Evolutionary conservation across 805 yeast species (phyloP).

Genomic region (Wickerhamomyces subpelliculosus): DNA sequence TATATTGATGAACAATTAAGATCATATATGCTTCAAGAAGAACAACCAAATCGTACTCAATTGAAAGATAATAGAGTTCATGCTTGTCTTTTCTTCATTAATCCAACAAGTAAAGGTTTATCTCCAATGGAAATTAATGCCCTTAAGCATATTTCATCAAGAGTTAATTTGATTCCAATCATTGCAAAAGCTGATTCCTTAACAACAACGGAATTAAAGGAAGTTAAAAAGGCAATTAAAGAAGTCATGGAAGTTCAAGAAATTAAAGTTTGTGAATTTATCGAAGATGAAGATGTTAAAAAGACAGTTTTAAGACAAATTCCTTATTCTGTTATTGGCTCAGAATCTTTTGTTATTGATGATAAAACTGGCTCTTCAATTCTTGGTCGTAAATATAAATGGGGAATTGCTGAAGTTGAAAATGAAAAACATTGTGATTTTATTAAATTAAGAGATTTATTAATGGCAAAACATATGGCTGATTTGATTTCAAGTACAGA

Average conservation of each 20-base stretch:
- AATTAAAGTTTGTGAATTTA: slow-evolving; percentile 52
- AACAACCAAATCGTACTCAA: slow-evolving; percentile 55
- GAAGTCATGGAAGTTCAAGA: slow-evolving; percentile 43
- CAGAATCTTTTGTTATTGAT: slow-evolving; percentile 42
- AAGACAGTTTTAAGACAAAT: slow-evolving; percentile 31
- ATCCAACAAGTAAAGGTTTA: slow-evolving; percentile 58
- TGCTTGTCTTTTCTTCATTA: slow-evolving; percentile 76
- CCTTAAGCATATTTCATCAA: slow-evolving; percentile 60
- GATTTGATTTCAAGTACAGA: slow-evolving; percentile 77
- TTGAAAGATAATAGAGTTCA: slow-evolving; percentile 67
- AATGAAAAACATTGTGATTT: slow-evolving; percentile 77
- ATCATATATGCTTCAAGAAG: slow-evolving; percentile 63
- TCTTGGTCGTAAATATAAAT: slow-evolving; percentile 69
- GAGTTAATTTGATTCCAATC: slow-evolving; percentile 79
- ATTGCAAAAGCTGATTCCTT: slow-evolving; percentile 76
- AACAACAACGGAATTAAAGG: slow-evolving; percentile 45
- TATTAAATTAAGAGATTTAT: slow-evolving; percentile 48
- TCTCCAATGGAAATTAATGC: slow-evolving; percentile 64
- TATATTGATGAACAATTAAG: slow-evolving; percentile 79
- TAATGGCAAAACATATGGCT: slow-evolving; percentile 65
- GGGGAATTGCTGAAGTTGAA: slow-evolving; percentile 88
- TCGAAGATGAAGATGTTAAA: slow-evolving; percentile 30
- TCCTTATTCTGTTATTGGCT: slow-evolving; percentile 72
- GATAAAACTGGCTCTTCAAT: slow-evolving; percentile 39
- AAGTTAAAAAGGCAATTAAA: slow-evolving; percentile 48